Percentiles rank a stretch among this genome's conserved stretches.
These are phyloP conservation scores for Daldinia vernicosa DNA, from an alignment of 495 filamentous ascomycete species.

Conservation along the genomic window DNA sequence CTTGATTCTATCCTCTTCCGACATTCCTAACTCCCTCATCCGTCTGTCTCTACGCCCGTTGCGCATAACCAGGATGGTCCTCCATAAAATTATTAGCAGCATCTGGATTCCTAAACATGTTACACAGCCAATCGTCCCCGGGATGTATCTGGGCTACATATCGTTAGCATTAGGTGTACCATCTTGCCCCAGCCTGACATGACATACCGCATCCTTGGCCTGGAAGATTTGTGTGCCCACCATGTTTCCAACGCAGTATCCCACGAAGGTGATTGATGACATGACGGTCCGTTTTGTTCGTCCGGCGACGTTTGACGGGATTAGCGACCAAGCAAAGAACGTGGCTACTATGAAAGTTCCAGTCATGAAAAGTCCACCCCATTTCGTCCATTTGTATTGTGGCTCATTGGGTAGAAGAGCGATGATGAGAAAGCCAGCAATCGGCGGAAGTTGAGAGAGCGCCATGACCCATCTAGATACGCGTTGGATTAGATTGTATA, in stretches of 20 bases:
- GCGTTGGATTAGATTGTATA: neutral
- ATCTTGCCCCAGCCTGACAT: slow-evolving; percentile 2
- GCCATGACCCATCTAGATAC: slow-evolving; percentile 38
- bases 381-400: slow-evolving; percentile 43
- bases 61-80: slow-evolving; percentile 27
- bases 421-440: slow-evolving; percentile 37
- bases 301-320: slow-evolving; percentile 43
- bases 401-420: slow-evolving; percentile 37
- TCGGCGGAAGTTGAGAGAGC: slow-evolving; percentile 28
- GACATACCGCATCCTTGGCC: slow-evolving; percentile 54
- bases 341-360: slow-evolving; percentile 19
- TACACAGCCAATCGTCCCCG: slow-evolving; percentile 24
- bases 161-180: neutral
- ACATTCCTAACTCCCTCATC: slow-evolving; percentile 36
- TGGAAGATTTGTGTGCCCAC: slow-evolving; percentile 65
- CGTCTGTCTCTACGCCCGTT: slow-evolving; percentile 29
- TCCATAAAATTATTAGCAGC: slow-evolving; percentile 30
- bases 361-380: slow-evolving; percentile 39
- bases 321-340: slow-evolving; percentile 41
- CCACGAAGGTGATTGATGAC: slow-evolving; percentile 50
- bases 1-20: slow-evolving; percentile 36
- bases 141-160: slow-evolving; percentile 33
- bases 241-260: slow-evolving; percentile 62
- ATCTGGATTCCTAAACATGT: slow-evolving; percentile 28
- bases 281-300: slow-evolving; percentile 41